Conservation (phyloP, 495 filamentous ascomycete species). For the Cladorrhinum samala region DNA sequence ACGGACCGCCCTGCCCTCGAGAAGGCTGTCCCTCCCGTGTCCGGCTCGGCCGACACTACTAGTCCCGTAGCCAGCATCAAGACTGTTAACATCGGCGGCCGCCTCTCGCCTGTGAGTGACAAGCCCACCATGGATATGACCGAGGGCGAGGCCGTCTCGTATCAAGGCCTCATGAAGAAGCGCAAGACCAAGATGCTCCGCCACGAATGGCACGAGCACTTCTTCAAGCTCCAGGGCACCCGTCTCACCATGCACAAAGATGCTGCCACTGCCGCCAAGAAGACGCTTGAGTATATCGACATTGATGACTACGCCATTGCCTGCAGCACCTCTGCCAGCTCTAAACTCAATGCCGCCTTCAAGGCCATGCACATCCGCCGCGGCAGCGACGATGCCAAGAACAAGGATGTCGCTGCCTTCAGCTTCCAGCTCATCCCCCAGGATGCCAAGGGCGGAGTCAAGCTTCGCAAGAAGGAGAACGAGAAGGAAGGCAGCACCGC, state of each 20-base stretch:
- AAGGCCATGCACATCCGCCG: slow-evolving; percentile 70
- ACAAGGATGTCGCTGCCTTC: slow-evolving; percentile 59
- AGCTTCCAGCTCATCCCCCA: slow-evolving; percentile 87
- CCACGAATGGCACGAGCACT: slow-evolving; percentile 89
- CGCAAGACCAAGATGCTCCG: slow-evolving; percentile 81
- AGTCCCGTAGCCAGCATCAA: slow-evolving; percentile 6
- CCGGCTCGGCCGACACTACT: slow-evolving; percentile 17
- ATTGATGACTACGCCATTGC: slow-evolving; percentile 94
- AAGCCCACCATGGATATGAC: slow-evolving; percentile 30
- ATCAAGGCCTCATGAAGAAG: slow-evolving; percentile 90
- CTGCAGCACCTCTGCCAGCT: slow-evolving; percentile 67
- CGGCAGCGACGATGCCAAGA: slow-evolving; percentile 40
- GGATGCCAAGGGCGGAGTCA: slow-evolving; percentile 42
- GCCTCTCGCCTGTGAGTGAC: slow-evolving; percentile 21
- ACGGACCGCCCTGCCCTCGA: slow-evolving; percentile 34
- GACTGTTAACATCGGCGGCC: slow-evolving; percentile 50
- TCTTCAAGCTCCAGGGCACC: slow-evolving; percentile 81
- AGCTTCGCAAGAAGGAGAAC: slow-evolving; percentile 41
- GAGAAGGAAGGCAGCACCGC: slow-evolving; percentile 1
- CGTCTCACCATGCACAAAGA: slow-evolving; percentile 76
- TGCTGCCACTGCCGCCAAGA: slow-evolving; percentile 43
- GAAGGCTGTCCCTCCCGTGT: slow-evolving; percentile 28
- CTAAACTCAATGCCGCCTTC: slow-evolving; percentile 81
- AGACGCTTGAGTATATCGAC: slow-evolving; percentile 77
- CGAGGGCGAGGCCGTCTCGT: slow-evolving; percentile 46